A percentile compares a stretch with the other conserved stretches of the same genome.
Evolutionary conservation across 164 flowering plant genomes (phyloP).

Genomic region (Stephania yunnanensis): DNA sequence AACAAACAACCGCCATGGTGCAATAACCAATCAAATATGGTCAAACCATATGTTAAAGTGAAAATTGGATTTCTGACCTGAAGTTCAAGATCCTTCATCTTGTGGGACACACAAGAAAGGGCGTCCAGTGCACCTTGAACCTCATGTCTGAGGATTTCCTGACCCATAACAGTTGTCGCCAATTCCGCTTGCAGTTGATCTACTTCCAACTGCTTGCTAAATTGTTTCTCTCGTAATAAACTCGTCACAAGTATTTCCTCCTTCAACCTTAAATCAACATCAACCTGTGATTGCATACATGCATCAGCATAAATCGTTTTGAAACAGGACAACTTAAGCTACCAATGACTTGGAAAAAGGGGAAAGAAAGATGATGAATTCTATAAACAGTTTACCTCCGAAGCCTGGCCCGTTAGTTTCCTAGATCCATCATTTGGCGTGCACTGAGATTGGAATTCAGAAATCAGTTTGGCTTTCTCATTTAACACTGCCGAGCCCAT

Average conservation of each 20-base stretch:
- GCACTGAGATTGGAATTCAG: constrained; percentile 25
- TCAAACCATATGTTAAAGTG: background rate
- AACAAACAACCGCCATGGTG: background rate
- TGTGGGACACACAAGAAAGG: constrained; percentile 57
- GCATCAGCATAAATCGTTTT: background rate
- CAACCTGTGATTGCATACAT: constrained; percentile 29
- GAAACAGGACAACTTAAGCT: background rate
- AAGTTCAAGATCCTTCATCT: constrained; percentile 77
- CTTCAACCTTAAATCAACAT: constrained; percentile 46
- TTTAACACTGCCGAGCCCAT: constrained; percentile 43
- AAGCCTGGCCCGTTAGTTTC: constrained; percentile 21
- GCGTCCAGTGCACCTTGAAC: constrained; percentile 63
- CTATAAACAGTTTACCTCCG: constrained; percentile 33
- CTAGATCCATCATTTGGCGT: constrained; percentile 13
- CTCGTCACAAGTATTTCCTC: constrained; percentile 76
- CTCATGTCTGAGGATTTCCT: constrained; percentile 68
- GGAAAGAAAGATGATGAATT: background rate
- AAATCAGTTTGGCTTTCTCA: constrained; percentile 39
- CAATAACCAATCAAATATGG: background rate
- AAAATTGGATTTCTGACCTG: constrained; percentile 47
- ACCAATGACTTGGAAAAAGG: background rate
- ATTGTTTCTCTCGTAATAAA: constrained; percentile 66
- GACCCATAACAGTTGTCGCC: constrained; percentile 72
- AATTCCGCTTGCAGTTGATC: constrained; percentile 88
- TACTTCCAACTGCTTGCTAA: constrained; percentile 62